Evolutionary conservation across 768 basidiomycete species (phyloP).

Genomic region (Amanita molliuscula): DNA sequence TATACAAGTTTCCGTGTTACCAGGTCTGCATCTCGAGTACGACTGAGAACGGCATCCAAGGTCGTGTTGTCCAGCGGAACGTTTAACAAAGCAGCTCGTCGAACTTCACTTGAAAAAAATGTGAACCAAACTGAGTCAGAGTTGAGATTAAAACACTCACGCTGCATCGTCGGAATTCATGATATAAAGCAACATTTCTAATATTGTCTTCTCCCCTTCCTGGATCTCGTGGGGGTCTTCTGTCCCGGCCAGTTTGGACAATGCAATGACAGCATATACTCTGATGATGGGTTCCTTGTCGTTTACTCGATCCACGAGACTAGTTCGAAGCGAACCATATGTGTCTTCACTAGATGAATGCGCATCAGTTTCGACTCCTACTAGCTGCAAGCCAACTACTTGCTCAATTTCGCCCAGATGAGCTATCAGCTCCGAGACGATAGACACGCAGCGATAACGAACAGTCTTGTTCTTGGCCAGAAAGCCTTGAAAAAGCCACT

Average conservation of each 20-base stretch:
- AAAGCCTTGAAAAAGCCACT: slow-evolving; percentile 75
- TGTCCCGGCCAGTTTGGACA: slow-evolving; percentile 71
- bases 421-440: slow-evolving; percentile 80
- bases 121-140: background rate
- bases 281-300: slow-evolving; percentile 84
- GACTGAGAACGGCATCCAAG: slow-evolving; percentile 56
- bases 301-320: slow-evolving; percentile 65
- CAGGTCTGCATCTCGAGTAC: slow-evolving; percentile 80
- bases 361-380: background rate
- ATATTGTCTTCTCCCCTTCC: slow-evolving; percentile 38
- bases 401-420: slow-evolving; percentile 86
- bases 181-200: slow-evolving; percentile 59
- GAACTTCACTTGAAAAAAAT: slow-evolving; percentile 59
- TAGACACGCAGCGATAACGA: slow-evolving; percentile 69
- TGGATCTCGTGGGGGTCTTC: slow-evolving; percentile 49
- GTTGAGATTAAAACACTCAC: slow-evolving; percentile 21
- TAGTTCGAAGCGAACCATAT: slow-evolving; percentile 55
- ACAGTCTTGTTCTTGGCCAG: slow-evolving; percentile 85
- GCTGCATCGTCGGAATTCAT: slow-evolving; percentile 67
- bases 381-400: slow-evolving; percentile 18
- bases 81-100: slow-evolving; percentile 76
- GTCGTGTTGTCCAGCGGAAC: slow-evolving; percentile 55
- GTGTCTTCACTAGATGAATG: slow-evolving; percentile 62
- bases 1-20: slow-evolving; percentile 75
- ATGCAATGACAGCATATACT: slow-evolving; percentile 75